Evolutionary conservation across 1,284 basidiomycete genomes (phyloP).

Genomic region (Exobasidium cylindrosporum): DNA sequence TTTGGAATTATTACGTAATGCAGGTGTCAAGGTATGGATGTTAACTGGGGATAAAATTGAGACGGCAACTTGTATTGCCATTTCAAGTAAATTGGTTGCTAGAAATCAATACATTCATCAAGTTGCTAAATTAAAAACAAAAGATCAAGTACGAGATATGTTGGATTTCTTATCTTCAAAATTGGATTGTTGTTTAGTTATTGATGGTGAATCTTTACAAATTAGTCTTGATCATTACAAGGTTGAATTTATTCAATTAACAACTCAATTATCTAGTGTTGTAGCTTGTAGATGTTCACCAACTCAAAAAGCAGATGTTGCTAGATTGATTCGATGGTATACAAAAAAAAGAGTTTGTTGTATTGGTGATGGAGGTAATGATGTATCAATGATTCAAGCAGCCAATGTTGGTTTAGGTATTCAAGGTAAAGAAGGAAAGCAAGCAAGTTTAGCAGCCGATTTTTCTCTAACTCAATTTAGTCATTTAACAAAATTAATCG

Average conservation of each 20-base stretch:
- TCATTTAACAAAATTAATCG: slow-evolving; percentile 85
- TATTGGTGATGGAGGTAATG: slow-evolving; percentile 92
- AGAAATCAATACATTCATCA: slow-evolving; percentile 97
- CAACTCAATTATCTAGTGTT: slow-evolving; percentile 91
- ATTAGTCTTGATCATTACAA: slow-evolving; percentile 72
- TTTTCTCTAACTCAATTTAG: slow-evolving; percentile 97
- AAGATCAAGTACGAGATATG: slow-evolving; percentile 69
- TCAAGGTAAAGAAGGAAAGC: slow-evolving; percentile 97
- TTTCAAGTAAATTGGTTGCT: slow-evolving; percentile 92
- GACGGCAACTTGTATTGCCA: slow-evolving; percentile 96
- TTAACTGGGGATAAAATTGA: slow-evolving; percentile 99
- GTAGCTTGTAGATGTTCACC: slow-evolving; percentile 98
- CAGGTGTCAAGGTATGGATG: slow-evolving; percentile 99
- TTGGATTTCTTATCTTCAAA: slow-evolving; percentile 94
- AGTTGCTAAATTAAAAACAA: slow-evolving; percentile 80
- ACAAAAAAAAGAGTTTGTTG: slow-evolving; percentile 96
- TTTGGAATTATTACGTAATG: slow-evolving; percentile 86
- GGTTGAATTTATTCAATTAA: slow-evolving; percentile 89
- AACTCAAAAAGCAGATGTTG: slow-evolving; percentile 97
- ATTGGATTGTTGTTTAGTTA: slow-evolving; percentile 93
- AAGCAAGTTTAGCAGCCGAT: slow-evolving; percentile 94
- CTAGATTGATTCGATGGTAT: slow-evolving; percentile 79
- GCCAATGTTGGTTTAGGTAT: slow-evolving; percentile 94
- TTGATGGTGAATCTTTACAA: slow-evolving; percentile 97
- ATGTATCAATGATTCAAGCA: slow-evolving; percentile 94